Evolutionary conservation across 331 rosid species (phyloP), one percentile per base, ranked within the genome.

Genomic region (Malus hybrid): DNA sequence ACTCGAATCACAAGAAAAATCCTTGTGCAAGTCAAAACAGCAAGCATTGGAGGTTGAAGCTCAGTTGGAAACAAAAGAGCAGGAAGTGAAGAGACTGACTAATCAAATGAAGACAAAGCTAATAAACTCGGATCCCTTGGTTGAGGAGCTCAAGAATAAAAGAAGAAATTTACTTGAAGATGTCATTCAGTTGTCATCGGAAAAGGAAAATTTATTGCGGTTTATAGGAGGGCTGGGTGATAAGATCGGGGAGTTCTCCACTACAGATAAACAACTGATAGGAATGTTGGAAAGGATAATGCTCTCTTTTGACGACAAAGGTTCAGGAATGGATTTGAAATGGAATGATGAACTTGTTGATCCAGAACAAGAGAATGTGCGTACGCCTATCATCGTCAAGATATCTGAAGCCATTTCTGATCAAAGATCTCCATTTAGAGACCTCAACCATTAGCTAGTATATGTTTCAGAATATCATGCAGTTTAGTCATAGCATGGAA

Each of bases 361-460:
- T 13, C 46, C 68, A 71, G 77, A 70, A 19, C 84, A 86, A 81
- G 85, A 89, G 83, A 91, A 86, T 68, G 78, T 71, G 72, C 75
- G 76, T 42, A 63, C 84, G 70, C 83, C 90, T 26, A 42, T 68
- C 3, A 66, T 75, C 16, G 63, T 53, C 70, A 89, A 86, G 87
- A 88, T 75, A 80, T 56, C 63, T 71, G 90, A 86, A 66, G 83
- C 71, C 68, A 72, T 82, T 32, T 75, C 80, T 48, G 86, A 86
- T 42, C 16, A 58, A 71, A 91, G 96, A 81, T 73, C 88, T 1
- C 97, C 96, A 36, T 91, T 91, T 73, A 80, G 87, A 85, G 90
- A 88, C 79, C 84, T 88, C 79, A 84, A 93, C 84, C 73, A 16
- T 66, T 85, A 83, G 87, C 80, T 71, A 6, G 36, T 26, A 14